Conservation (phyloP, 2,329 filamentous ascomycete species). For the Aspergillus nomiae region DNA sequence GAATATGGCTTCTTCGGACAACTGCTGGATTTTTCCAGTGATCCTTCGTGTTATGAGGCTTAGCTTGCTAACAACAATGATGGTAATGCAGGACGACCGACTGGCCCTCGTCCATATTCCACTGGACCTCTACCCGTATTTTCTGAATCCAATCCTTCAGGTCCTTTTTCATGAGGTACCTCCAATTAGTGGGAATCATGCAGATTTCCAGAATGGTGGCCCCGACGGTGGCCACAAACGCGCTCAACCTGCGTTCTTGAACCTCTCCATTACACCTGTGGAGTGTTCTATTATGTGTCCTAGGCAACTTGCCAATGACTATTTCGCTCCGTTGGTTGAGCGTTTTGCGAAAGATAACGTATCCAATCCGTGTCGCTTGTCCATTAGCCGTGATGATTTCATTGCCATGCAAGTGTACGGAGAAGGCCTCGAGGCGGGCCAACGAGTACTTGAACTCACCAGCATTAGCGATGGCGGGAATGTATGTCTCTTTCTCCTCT, state of each 20-base stretch:
- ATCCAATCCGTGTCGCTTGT: conserved; percentile 56
- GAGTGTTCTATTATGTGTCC: conserved; percentile 94
- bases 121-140: conserved; percentile 71
- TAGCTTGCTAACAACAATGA: conserved; percentile 19
- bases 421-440: conserved; percentile 86
- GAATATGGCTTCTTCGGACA: background rate
- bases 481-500: conserved; percentile 52
- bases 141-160: conserved; percentile 84
- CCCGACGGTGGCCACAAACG: conserved; percentile 39
- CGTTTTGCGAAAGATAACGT: conserved; percentile 54
- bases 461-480: conserved; percentile 83
- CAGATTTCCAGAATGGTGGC: conserved; percentile 38
- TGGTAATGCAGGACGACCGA: conserved; percentile 69
- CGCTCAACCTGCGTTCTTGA: conserved; percentile 77
- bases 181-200: conserved; percentile 43
- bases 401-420: conserved; percentile 87
- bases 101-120: conserved; percentile 91
- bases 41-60: conserved; percentile 5
- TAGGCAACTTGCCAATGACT: conserved; percentile 67
- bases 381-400: conserved; percentile 80
- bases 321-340: conserved; percentile 73
- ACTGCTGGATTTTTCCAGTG: background rate
- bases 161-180: conserved; percentile 68
- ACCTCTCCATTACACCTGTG: conserved; percentile 87
- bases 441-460: conserved; percentile 87